phyloP scores from a whole-genome alignment of 352 stramenopile species.

The Plasmopara muralis region DNA sequence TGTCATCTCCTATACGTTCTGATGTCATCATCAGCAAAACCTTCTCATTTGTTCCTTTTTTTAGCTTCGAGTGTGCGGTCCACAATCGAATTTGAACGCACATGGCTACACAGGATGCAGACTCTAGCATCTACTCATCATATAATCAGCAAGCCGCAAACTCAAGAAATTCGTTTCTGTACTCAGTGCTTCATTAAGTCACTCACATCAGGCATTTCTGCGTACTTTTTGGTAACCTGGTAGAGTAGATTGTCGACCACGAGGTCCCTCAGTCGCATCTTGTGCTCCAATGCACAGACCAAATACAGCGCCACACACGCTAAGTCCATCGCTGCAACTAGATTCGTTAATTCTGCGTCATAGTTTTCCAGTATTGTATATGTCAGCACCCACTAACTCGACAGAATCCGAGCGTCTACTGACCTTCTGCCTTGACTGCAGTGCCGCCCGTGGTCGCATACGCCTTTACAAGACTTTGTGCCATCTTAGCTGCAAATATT shows the following conservation, averaged over 20 bases:
- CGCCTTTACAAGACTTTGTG: slow-evolving; percentile 55
- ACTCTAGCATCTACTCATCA: slow-evolving; percentile 15
- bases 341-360: slow-evolving; percentile 20
- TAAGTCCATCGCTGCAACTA: slow-evolving; percentile 41
- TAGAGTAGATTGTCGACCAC: slow-evolving; percentile 78
- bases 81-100: slow-evolving; percentile 52
- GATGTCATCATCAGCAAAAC: slow-evolving; percentile 13
- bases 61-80: slow-evolving; percentile 27
- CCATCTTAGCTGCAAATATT: slow-evolving; percentile 47
- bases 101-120: slow-evolving; percentile 33
- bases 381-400: not conserved
- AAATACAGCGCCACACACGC: slow-evolving; percentile 48
- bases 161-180: not conserved
- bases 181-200: not conserved
- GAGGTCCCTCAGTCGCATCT: slow-evolving; percentile 45
- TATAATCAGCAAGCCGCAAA: not conserved
- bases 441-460: slow-evolving; percentile 23
- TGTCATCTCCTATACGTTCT: not conserved
- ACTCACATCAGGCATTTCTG: slow-evolving; percentile 41
- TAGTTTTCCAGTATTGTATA: not conserved
- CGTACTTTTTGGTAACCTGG: slow-evolving; percentile 69
- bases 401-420: not conserved
- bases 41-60: slow-evolving; percentile 1
- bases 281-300: slow-evolving; percentile 34
- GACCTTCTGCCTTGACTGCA: slow-evolving; percentile 20